phyloP scores from a whole-genome alignment of 1,139 yeast species.

The Geotrichum phurueaensis region DNA sequence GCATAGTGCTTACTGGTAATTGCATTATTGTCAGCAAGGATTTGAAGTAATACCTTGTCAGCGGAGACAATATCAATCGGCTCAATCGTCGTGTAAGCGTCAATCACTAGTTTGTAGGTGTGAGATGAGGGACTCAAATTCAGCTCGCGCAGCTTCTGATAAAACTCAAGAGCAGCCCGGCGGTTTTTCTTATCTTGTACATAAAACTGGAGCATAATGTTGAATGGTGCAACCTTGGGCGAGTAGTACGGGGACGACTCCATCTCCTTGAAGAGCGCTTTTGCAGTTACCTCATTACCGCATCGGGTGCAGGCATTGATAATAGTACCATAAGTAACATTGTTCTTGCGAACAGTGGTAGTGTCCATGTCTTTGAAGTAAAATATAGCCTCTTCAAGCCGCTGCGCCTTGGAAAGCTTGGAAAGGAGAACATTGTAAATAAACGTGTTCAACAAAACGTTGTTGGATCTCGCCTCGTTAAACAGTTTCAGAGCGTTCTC shows the following conservation, averaged over 20 bases:
- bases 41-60: conserved; percentile 34
- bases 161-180: conserved; percentile 32
- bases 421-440: conserved; percentile 38
- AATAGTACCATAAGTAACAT: conserved; percentile 40
- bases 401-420: conserved; percentile 36
- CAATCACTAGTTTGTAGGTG: conserved; percentile 40
- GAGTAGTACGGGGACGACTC: conserved; percentile 31
- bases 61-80: conserved; percentile 36
- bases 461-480: conserved; percentile 33
- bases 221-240: conserved; percentile 38
- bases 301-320: conserved; percentile 39
- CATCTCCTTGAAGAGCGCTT: conserved; percentile 35
- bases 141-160: conserved; percentile 28
- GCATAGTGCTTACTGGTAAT: conserved; percentile 38
- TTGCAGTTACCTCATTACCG: conserved; percentile 35
- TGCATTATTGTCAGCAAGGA: conserved; percentile 28
- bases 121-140: conserved; percentile 35
- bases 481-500: conserved; percentile 34
- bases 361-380: conserved; percentile 34
- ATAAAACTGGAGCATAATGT: conserved; percentile 38
- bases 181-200: conserved; percentile 35
- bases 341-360: conserved; percentile 28
- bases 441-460: conserved; percentile 33
- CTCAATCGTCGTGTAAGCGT: conserved; percentile 34
- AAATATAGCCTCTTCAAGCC: conserved; percentile 32